Base-by-base conservation (phyloP, 2,329 filamentous ascomycete genomes). In the Pleomassaria siparia region DNA sequence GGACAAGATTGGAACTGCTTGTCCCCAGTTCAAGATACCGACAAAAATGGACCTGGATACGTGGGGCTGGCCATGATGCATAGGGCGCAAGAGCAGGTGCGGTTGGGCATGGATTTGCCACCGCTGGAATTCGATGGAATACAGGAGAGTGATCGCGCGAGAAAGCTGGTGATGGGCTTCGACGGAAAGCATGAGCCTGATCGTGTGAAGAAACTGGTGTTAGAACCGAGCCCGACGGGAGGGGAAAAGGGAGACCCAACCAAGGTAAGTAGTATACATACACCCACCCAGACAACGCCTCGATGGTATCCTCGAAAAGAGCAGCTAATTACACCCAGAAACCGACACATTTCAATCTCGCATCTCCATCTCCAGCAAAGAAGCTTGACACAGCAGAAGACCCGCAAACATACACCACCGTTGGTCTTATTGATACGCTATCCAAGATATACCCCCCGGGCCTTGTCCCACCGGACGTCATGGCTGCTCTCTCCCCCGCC, bases 371-470 rank as follows among this genome's bases (percentile, higher is more conserved):
- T 3, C 6, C 12, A 3, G n/a, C 10, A 4, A 37, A 37, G 10
- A 6, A 13, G 29, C 5, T n/a, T 32, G 29, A 5, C 7, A 4
- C 3, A 4, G 18, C 3, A 3, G 35, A 24, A 4, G 47, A 50
- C 15, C 8, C 40, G 2, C 43, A 46, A 33, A 50, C 47, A 4
- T 50, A 46, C 32, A 46, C 43, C 3, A 40, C 18, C 13, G 24
- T 37, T 25, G 47, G 47, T 15, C 40, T 50, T 2, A 28, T 20
- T 11, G 2, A 4, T 18, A 30, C 24, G 8, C 47, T 50, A 6
- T 21, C 24, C 9, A 42, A 43, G 22, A 5, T 50, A 15, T 50
- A 50, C 32, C 3, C 9, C 3, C 47, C 47, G 11, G 32, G 18
- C 22, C 3, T 10, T 13, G 25, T 50, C 24, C 47, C 47, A 2